These are phyloP conservation scores for Logfia minima DNA, from an alignment of 129 eudicot genomes.

Conservation along the genomic window DNA sequence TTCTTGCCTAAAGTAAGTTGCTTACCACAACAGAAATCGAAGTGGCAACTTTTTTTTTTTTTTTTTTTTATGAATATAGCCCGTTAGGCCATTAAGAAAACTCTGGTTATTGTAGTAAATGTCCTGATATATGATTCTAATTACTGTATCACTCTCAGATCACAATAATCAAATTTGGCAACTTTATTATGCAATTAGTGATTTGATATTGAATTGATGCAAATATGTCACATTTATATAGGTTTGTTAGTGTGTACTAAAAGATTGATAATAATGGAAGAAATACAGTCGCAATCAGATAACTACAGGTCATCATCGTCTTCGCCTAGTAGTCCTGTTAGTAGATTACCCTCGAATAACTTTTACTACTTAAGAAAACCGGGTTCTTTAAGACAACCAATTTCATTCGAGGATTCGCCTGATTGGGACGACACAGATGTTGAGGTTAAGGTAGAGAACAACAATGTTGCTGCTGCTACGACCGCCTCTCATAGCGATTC, in stretches of 20 bases:
- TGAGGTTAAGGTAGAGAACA: conserved; percentile 52
- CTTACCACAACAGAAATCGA: background rate
- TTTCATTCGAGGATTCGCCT: conserved; percentile 87
- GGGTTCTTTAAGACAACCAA: conserved; percentile 73
- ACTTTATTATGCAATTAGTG: background rate
- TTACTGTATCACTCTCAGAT: background rate
- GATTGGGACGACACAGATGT: conserved; percentile 84
- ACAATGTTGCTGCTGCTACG: conserved; percentile 55
- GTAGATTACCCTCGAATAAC: conserved; percentile 80
- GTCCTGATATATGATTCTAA: background rate
- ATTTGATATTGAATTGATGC: background rate
- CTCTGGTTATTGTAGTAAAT: background rate
- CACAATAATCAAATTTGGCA: background rate
- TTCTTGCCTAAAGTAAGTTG: background rate
- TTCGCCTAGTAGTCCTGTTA: conserved; percentile 84
- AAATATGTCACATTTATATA: background rate
- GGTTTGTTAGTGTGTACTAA: background rate
- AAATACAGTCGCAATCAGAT: conserved; percentile 85
- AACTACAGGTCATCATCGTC: conserved; percentile 88
- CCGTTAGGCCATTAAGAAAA: too few relatives aligned
- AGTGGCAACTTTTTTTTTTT: background rate
- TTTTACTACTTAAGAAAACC: conserved; percentile 84
- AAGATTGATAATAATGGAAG: conserved; percentile 55
- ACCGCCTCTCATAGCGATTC: conserved; percentile 72
- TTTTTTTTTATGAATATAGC: background rate